Evolutionary conservation across 306 rosid genomes (phyloP).

Genomic region (Echinosophora koreensis): DNA sequence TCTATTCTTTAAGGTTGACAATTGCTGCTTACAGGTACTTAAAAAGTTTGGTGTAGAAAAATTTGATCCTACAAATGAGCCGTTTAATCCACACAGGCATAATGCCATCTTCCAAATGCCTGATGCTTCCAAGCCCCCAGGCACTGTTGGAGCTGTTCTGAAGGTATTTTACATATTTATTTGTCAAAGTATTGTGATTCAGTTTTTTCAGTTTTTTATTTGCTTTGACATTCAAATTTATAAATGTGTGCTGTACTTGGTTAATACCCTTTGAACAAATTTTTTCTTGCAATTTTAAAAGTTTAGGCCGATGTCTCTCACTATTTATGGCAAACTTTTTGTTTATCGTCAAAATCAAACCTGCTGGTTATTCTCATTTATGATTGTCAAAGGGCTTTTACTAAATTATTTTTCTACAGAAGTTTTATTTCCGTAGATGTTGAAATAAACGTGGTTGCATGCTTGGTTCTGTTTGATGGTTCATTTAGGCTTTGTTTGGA

Average conservation of each 20-base stretch:
- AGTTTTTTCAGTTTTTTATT: background rate
- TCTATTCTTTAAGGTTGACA: constrained; percentile 27
- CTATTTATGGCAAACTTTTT: constrained; percentile 6
- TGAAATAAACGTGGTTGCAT: constrained; percentile 1
- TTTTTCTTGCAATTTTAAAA: constrained; percentile 12
- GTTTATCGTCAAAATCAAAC: background rate
- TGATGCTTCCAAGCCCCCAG: constrained; percentile 86
- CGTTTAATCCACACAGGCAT: constrained; percentile 94
- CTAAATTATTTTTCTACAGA: background rate
- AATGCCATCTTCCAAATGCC: constrained; percentile 84
- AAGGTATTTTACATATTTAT: constrained; percentile 67
- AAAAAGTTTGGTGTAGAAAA: constrained; percentile 84
- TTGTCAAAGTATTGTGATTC: background rate
- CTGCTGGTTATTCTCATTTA: constrained; percentile 18
- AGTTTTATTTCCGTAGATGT: constrained; percentile 12
- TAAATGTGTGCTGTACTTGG: background rate
- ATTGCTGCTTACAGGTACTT: constrained; percentile 69
- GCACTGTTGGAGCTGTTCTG: constrained; percentile 81
- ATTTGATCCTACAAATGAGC: constrained; percentile 89
- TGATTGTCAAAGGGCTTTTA: constrained; percentile 10
- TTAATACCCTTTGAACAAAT: background rate
- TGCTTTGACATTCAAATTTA: background rate
- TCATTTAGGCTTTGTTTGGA: background rate
- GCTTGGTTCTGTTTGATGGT: background rate
- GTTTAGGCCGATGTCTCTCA: constrained; percentile 8